Percentiles rank a stretch among this genome's conserved stretches.
Evolutionary conservation across 208 protist genomes (phyloP).

Genomic region (Leishmania tarentolae): DNA sequence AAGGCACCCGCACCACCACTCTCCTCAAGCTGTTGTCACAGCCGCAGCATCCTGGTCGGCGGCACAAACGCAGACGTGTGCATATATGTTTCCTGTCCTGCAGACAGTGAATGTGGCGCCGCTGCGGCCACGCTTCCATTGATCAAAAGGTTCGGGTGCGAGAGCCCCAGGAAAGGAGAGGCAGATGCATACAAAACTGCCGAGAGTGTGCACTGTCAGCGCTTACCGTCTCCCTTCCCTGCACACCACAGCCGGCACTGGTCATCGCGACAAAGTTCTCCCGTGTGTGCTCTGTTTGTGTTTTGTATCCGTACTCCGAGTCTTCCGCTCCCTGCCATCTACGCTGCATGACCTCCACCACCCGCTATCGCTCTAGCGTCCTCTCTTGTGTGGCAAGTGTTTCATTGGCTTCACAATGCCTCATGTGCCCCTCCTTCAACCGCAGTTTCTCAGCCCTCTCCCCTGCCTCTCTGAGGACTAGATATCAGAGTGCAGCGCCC

Average conservation of each 20-base stretch:
- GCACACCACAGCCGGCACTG: too few species aligned
- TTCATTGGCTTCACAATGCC: background rate
- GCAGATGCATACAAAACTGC: background rate
- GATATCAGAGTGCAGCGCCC: background rate
- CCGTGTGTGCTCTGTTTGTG: background rate
- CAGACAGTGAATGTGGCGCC: slow-evolving; percentile 12
- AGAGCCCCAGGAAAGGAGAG: background rate
- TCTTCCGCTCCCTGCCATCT: background rate
- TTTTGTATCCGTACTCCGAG: background rate
- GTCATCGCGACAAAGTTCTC: too few species aligned
- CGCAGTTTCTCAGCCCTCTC: background rate
- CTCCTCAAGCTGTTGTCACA: background rate
- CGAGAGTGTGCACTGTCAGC: background rate
- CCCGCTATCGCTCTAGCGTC: background rate
- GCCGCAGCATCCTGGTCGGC: background rate
- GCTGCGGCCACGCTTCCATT: slow-evolving; percentile 15
- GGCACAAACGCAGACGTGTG: background rate
- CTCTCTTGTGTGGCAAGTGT: background rate
- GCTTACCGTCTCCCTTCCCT: too few species aligned
- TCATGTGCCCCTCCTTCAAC: background rate
- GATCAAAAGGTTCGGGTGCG: slow-evolving; percentile 14
- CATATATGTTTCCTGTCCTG: slow-evolving; percentile 9
- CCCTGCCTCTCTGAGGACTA: background rate
- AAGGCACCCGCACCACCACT: slow-evolving; percentile 2
- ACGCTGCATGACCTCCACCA: background rate